Evolutionary conservation across 208 protist species (phyloP), one percentile per base, ranked within the genome.

Genomic region (Leishmania guyanensis): DNA sequence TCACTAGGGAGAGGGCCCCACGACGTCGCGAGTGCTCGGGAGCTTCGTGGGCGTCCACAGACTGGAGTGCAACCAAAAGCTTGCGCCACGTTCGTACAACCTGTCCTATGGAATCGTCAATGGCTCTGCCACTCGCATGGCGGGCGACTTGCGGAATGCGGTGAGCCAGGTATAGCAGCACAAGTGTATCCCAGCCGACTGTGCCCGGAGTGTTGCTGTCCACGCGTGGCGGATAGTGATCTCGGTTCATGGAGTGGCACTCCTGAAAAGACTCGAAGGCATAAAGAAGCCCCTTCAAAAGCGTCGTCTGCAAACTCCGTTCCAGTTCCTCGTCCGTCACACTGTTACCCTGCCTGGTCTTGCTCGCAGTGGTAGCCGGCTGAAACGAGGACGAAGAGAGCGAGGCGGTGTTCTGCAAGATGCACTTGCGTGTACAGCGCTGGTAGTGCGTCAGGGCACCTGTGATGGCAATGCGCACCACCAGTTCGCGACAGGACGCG

Each of bases 111-210:
- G 88, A 88, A 6, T 92, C 90, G 72, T 97, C 93, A 46, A 94
- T 88, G 22, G 93, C 87, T 60, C 78, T 82, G 29, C 87, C 86
- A 77, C 89, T 91, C 2, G 92, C 94, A 14, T 88, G 80, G 12
- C 89, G 90, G 5, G 92, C 89, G 3, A 90, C 83, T n/a, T 90
- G 87, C 16, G 91, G 92, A 64, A 97, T 93, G 84, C 85, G 86
- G 70, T 96, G 92, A 1, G 95, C 91, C 80, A 97, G 90, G 81
- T 95, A 89, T 2, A 97, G 84, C 58, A 97, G 83, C 78, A 96
- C 83, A 16, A 96, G 82, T 8, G 94, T 97, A 82, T 97, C 94
- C 92, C 94, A 97, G 26, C 94, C 94, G n/a, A 95, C 90, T 3
- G 92, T 94, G 76, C 91, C 92, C n/a, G 88, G 77, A 10, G 88